These are phyloP conservation scores for Aspergillus chevalieri DNA, from an alignment of 2,329 filamentous ascomycete genomes.

Conservation along the genomic window DNA sequence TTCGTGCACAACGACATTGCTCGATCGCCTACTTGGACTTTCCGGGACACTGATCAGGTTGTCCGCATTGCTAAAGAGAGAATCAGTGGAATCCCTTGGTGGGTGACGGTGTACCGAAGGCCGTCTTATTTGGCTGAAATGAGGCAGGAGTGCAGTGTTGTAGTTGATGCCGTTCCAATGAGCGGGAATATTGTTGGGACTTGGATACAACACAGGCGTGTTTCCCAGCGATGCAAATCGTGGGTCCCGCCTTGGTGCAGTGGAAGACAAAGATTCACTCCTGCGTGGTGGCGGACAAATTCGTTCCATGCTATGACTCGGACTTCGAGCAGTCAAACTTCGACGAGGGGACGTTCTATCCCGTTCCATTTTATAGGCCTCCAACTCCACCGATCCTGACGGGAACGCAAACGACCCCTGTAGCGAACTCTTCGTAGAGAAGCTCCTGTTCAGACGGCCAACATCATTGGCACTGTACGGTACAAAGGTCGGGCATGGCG, in stretches of 20 bases:
- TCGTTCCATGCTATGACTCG: conserved; percentile 19
- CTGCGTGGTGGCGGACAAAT: conserved; percentile 21
- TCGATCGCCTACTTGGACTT: conserved; percentile 13
- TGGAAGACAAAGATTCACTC: conserved; percentile 25
- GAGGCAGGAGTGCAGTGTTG: conserved; percentile 9
- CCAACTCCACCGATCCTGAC: conserved; percentile 18
- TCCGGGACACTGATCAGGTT: conserved; percentile 7
- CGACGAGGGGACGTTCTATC: conserved; percentile 25
- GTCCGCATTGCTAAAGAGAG: conserved; percentile 19
- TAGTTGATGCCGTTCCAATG: not conserved
- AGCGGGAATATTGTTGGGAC: conserved; percentile 7
- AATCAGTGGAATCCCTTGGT: conserved; percentile 20
- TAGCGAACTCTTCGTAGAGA: conserved; percentile 18
- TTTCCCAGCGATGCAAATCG: conserved; percentile 4
- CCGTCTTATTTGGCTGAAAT: conserved; percentile 21
- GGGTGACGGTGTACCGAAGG: conserved; percentile 5
- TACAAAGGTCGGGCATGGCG: conserved; percentile 28
- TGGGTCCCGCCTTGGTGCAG: conserved; percentile 13
- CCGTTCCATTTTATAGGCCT: conserved; percentile 16
- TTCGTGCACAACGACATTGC: conserved; percentile 10
- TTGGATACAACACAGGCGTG: conserved; percentile 2
- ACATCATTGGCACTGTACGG: conserved; percentile 35
- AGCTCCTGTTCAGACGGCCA: conserved; percentile 17
- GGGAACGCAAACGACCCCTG: conserved; percentile 23
- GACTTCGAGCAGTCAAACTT: conserved; percentile 28